Conservation (phyloP, 306 rosid genomes). For the Vigna unguiculata region DNA sequence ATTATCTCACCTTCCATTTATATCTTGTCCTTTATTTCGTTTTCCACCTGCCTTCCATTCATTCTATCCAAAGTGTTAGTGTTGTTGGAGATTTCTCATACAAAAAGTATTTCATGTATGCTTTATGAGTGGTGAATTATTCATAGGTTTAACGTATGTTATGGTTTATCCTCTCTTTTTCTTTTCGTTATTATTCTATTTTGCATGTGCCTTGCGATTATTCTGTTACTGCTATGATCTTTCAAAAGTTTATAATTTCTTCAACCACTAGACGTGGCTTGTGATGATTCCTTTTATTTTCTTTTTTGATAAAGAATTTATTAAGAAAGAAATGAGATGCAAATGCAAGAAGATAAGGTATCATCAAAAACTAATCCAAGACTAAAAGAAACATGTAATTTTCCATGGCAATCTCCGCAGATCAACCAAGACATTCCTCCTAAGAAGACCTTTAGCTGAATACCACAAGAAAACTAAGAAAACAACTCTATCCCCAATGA, state of each 20-base stretch:
- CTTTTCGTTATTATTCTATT: not conserved
- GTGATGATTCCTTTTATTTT: not conserved
- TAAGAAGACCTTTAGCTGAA: not conserved
- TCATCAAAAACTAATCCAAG: not conserved
- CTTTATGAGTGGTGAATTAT: slow-evolving; percentile 3
- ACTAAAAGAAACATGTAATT: not conserved
- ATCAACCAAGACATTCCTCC: not conserved
- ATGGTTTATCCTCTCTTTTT: not conserved
- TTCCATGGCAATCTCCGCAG: not conserved
- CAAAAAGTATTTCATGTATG: not conserved
- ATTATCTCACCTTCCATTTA: too few relatives aligned
- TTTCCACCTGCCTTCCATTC: too few relatives aligned
- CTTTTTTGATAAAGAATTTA: not conserved
- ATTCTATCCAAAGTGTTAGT: too few relatives aligned
- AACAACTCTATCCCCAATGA: not conserved
- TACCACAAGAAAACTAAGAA: not conserved
- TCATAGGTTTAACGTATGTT: not conserved
- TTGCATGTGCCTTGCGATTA: slow-evolving; percentile 20
- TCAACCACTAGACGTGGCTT: not conserved
- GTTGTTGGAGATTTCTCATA: not conserved
- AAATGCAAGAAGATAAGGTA: not conserved
- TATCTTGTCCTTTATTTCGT: too few relatives aligned
- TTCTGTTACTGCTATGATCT: not conserved
- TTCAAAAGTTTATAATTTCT: not conserved
- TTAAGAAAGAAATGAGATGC: not conserved